These are phyloP conservation scores for barrel medic (Medicago truncatula) DNA, from an alignment of 306 rosid species.

Conservation along the genomic window MtrunA17r5.0-ANR NC_053048.1:52551501-52552000, in stretches of 20 bases:
- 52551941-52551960: slow-evolving; percentile 31
- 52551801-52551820: slow-evolving; percentile 76
- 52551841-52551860: slow-evolving; percentile 82
- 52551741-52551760: slow-evolving; percentile 2
- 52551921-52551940: slow-evolving; percentile 19
- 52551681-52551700: slow-evolving; percentile 92
- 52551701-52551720: slow-evolving; percentile 87
- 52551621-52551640: slow-evolving; percentile 53
- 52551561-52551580: neutral
- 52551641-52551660: slow-evolving; percentile 78
- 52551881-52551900: slow-evolving; percentile 16
- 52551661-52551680: slow-evolving; percentile 77
- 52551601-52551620: slow-evolving; percentile 46
- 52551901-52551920: neutral
- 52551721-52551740: slow-evolving; percentile 75
- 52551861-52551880: slow-evolving; percentile 40
- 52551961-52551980: slow-evolving; percentile 96
- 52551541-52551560: too few relatives aligned
- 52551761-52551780: slow-evolving; percentile 21
- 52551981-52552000: slow-evolving; percentile 93
- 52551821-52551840: slow-evolving; percentile 95
- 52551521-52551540: too few relatives aligned
- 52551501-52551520: too few relatives aligned
- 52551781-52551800: slow-evolving; percentile 34
- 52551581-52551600: slow-evolving; percentile 50